Percentiles rank a stretch among this genome's conserved stretches.
Evolutionary conservation across 352 stramenopile species (phyloP).

Genomic region (Phytophthora lateralis): DNA sequence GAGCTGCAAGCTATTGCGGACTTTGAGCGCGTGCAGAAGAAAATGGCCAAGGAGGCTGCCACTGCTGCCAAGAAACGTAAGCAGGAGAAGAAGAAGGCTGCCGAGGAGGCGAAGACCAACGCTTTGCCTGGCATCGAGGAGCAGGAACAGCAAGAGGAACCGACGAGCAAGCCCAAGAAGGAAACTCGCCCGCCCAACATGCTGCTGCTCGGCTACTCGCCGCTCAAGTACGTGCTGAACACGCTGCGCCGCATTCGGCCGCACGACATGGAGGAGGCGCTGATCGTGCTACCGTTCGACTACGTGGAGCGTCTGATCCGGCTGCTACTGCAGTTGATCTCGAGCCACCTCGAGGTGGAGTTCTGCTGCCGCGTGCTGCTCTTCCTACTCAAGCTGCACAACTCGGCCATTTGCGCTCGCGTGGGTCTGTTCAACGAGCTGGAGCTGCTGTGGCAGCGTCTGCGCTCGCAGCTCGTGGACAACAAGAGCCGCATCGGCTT

Average conservation of each 20-base stretch:
- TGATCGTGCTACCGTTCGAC: constrained; percentile 97
- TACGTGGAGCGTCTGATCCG: constrained; percentile 94
- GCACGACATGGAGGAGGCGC: constrained; percentile 96
- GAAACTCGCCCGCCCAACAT: constrained; percentile 86
- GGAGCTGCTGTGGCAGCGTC: constrained; percentile 77
- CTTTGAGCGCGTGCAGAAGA: constrained; percentile 66
- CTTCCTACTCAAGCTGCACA: constrained; percentile 78
- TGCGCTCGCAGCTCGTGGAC: constrained; percentile 73
- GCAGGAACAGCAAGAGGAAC: constrained; percentile 28
- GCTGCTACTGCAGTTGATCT: constrained; percentile 92
- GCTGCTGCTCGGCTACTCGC: constrained; percentile 94
- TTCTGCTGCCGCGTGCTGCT: constrained; percentile 88
- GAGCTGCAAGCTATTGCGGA: constrained; percentile 90
- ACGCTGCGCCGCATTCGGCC: constrained; percentile 92
- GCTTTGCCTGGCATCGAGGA: constrained; percentile 28
- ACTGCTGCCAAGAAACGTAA: constrained; percentile 70
- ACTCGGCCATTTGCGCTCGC: constrained; percentile 77
- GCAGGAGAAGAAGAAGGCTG: constrained; percentile 38
- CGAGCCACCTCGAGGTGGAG: constrained; percentile 90
- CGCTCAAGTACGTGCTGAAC: constrained; percentile 94
- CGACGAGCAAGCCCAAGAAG: constrained; percentile 50
- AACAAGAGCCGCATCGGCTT: constrained; percentile 90
- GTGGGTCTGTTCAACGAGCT: constrained; percentile 76
- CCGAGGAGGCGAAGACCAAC: constrained; percentile 54
- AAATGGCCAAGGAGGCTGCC: constrained; percentile 59